Conservation (phyloP, 176 grass and related monocot species). For the Avena eriantha region DNA sequence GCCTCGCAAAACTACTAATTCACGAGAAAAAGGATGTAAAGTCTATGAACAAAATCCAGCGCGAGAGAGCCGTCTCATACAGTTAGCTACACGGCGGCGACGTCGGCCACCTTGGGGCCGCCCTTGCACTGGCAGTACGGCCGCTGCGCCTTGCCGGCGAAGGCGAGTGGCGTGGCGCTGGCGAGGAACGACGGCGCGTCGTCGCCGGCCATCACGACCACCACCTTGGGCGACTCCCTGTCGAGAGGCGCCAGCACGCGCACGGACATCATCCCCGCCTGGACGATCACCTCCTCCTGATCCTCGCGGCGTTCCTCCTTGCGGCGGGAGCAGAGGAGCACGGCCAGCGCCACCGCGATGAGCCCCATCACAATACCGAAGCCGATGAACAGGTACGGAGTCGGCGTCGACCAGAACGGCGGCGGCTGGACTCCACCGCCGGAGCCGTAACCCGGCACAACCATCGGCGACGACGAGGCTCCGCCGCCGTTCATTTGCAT, state of each 20-base stretch:
- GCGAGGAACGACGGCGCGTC: constrained; percentile 61
- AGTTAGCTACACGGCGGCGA: constrained; percentile 4
- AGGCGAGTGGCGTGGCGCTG: constrained; percentile 50
- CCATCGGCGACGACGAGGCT: constrained; percentile 20
- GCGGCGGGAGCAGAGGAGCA: constrained; percentile 61
- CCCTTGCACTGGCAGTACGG: background rate
- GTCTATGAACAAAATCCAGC: constrained; percentile 44
- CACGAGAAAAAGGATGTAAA: background rate
- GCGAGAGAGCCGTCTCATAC: background rate
- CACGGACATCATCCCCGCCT: constrained; percentile 28
- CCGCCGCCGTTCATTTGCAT: constrained; percentile 33
- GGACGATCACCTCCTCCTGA: background rate
- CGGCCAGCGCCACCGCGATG: constrained; percentile 58
- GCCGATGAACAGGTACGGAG: constrained; percentile 67
- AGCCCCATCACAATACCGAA: constrained; percentile 60
- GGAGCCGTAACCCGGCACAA: background rate
- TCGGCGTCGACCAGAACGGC: constrained; percentile 68
- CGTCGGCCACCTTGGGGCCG: background rate
- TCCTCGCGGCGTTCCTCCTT: constrained; percentile 5
- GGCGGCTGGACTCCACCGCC: background rate
- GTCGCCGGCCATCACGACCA: constrained; percentile 73
- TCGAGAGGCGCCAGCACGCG: constrained; percentile 50
- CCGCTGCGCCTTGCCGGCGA: background rate
- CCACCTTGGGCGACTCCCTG: constrained; percentile 60
- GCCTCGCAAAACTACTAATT: constrained; percentile 2